Evolutionary conservation across 768 basidiomycete species (phyloP).

Genomic region (Kwoniella bestiolae): DNA sequence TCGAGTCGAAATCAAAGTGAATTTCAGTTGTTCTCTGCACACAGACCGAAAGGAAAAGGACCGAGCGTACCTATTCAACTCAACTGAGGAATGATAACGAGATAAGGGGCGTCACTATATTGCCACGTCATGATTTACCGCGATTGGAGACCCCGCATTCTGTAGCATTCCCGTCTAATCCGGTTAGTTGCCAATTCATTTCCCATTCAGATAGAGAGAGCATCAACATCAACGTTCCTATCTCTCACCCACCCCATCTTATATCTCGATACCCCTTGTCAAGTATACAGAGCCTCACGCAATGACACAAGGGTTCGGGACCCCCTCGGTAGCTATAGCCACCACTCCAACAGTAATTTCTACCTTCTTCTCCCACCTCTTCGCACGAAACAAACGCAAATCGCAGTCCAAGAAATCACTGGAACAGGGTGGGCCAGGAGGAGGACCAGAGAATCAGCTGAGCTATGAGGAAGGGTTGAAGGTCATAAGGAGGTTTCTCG

Average conservation of each 20-base stretch:
- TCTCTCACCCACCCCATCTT: not conserved
- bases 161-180: not conserved
- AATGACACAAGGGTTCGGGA: slow-evolving; percentile 37
- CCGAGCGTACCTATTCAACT: slow-evolving; percentile 7
- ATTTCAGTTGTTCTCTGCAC: not conserved
- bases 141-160: not conserved
- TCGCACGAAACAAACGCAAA: slow-evolving; percentile 38
- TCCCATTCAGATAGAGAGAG: not conserved
- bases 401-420: slow-evolving; percentile 33
- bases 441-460: slow-evolving; percentile 48
- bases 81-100: slow-evolving; percentile 2
- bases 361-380: slow-evolving; percentile 53
- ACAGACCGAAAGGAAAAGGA: not conserved
- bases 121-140: not conserved
- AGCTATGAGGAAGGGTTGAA: slow-evolving; percentile 57
- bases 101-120: not conserved
- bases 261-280: not conserved
- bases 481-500: slow-evolving; percentile 55
- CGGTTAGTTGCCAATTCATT: not conserved
- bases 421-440: slow-evolving; percentile 41
- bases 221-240: not conserved
- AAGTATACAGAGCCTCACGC: not conserved
- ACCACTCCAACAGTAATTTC: slow-evolving; percentile 54
- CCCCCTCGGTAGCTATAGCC: slow-evolving; percentile 36
- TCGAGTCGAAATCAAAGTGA: slow-evolving; percentile 7